Percentiles rank a stretch among this genome's conserved stretches.
Conservation (phyloP, 495 filamentous ascomycete genomes). For the Hamigera avellanea region DNA sequence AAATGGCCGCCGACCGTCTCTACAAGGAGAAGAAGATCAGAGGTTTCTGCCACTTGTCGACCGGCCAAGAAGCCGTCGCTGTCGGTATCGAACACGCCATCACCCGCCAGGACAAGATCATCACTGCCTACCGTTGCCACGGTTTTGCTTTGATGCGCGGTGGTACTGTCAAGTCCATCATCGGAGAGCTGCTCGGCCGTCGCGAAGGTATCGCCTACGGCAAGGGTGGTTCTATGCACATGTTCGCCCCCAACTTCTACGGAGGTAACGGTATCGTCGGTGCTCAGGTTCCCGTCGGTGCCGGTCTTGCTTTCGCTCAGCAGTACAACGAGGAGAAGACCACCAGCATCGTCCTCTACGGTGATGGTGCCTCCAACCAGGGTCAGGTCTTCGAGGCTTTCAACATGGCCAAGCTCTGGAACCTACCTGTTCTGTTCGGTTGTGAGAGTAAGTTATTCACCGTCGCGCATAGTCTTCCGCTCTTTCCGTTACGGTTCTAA, state of each 20-base stretch:
- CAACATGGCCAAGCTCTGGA: slow-evolving; percentile 99
- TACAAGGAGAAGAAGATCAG: slow-evolving; percentile 99
- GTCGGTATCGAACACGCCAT: slow-evolving; percentile 95
- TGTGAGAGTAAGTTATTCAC: slow-evolving; percentile 73
- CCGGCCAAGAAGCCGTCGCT: slow-evolving; percentile 94
- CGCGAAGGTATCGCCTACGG: slow-evolving; percentile 95
- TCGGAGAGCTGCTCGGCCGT: slow-evolving; percentile 90
- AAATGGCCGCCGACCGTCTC: slow-evolving; percentile 93
- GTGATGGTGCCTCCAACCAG: slow-evolving; percentile 96
- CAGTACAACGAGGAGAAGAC: slow-evolving; percentile 80
- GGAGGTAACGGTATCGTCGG: slow-evolving; percentile 98
- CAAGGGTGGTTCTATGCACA: slow-evolving; percentile 99
- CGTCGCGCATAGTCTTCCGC: neutral
- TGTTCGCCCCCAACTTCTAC: slow-evolving; percentile 97
- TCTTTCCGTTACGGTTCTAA: neutral
- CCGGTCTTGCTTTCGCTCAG: slow-evolving; percentile 93
- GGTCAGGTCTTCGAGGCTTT: slow-evolving; percentile 99
- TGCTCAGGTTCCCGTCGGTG: slow-evolving; percentile 95
- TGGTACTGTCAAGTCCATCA: slow-evolving; percentile 81
- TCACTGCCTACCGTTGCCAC: slow-evolving; percentile 98
- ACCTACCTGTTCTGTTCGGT: slow-evolving; percentile 85
- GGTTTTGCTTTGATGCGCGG: slow-evolving; percentile 97
- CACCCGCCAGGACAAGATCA: slow-evolving; percentile 79
- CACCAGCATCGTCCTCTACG: slow-evolving; percentile 82
- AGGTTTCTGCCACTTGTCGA: slow-evolving; percentile 97